phyloP scores from a whole-genome alignment of 805 yeast species.

The Priceomyces carsonii region DNA sequence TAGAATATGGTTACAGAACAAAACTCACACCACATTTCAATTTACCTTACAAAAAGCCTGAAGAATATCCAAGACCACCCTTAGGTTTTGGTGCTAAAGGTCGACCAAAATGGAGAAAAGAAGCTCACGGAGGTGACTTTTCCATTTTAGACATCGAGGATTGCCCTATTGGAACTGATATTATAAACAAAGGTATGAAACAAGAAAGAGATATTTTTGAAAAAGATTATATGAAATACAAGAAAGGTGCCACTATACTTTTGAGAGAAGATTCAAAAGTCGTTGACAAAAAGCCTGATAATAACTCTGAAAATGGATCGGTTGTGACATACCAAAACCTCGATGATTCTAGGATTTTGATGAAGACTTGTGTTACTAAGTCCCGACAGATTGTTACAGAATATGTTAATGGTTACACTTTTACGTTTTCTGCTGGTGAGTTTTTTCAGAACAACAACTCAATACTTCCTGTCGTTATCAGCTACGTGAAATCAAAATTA shows the following conservation, averaged over 20 bases:
- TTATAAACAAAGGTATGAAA: slow-evolving; percentile 70
- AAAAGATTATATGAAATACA: slow-evolving; percentile 46
- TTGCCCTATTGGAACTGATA: slow-evolving; percentile 83
- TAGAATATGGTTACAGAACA: slow-evolving; percentile 77
- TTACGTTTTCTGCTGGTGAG: slow-evolving; percentile 91
- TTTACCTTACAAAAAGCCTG: slow-evolving; percentile 56
- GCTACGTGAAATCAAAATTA: slow-evolving; percentile 75
- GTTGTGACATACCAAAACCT: slow-evolving; percentile 28
- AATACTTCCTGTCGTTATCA: slow-evolving; percentile 79
- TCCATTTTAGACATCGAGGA: slow-evolving; percentile 88
- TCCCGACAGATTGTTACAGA: slow-evolving; percentile 80
- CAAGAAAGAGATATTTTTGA: slow-evolving; percentile 64
- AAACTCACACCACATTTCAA: slow-evolving; percentile 96
- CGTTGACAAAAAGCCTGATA: slow-evolving; percentile 25
- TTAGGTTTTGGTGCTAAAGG: slow-evolving; percentile 91
- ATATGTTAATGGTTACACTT: slow-evolving; percentile 68
- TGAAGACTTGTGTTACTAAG: slow-evolving; percentile 77
- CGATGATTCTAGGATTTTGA: slow-evolving; percentile 29
- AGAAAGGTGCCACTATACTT: slow-evolving; percentile 84
- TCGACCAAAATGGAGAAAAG: slow-evolving; percentile 64
- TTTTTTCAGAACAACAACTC: slow-evolving; percentile 96
- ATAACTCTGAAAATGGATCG: slow-evolving; percentile 27
- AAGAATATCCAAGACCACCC: slow-evolving; percentile 53
- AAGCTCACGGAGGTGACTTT: slow-evolving; percentile 56
- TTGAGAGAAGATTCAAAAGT: slow-evolving; percentile 73